Percentiles rank a stretch among this genome's conserved stretches.
phyloP scores from a whole-genome alignment of 2,329 filamentous ascomycete species.

The Aureobasidium sp. region DNA sequence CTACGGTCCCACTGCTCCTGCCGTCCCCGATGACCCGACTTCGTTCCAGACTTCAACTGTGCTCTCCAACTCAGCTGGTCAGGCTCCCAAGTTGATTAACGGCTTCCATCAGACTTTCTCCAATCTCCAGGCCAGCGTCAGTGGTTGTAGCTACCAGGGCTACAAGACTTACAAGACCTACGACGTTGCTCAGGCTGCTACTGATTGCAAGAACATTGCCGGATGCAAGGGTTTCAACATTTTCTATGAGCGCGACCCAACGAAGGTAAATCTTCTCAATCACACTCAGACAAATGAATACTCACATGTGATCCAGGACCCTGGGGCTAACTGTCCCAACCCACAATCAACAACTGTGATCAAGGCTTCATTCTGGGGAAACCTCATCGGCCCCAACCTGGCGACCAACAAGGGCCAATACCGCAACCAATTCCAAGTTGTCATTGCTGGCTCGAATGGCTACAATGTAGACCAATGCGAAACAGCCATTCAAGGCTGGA shows the following conservation, averaged over 20 bases:
- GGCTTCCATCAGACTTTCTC: neutral
- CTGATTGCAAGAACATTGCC: conserved; percentile 23
- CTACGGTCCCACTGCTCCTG: neutral
- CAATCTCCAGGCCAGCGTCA: neutral
- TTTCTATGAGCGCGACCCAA: conserved; percentile 32
- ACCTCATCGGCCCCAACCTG: conserved; percentile 19
- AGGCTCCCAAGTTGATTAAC: too few relatives aligned
- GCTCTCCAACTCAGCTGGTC: neutral
- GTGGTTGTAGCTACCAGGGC: conserved; percentile 23
- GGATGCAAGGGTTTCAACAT: conserved; percentile 32
- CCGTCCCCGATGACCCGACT: neutral
- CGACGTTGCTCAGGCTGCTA: conserved; percentile 25
- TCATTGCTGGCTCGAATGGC: conserved; percentile 39
- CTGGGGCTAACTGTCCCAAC: conserved; percentile 28
- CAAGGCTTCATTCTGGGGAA: conserved; percentile 30
- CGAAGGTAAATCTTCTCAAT: neutral
- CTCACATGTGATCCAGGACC: conserved; percentile 19
- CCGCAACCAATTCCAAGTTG: conserved; percentile 32
- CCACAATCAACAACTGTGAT: conserved; percentile 29
- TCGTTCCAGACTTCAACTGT: neutral
- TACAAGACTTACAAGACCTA: conserved; percentile 26
- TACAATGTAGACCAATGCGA: conserved; percentile 21
- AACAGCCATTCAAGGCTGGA: neutral
- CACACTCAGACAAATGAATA: neutral
- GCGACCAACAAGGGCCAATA: conserved; percentile 31